phyloP scores from a whole-genome alignment of 805 yeast genomes.

The Clavispora fructus region DNA sequence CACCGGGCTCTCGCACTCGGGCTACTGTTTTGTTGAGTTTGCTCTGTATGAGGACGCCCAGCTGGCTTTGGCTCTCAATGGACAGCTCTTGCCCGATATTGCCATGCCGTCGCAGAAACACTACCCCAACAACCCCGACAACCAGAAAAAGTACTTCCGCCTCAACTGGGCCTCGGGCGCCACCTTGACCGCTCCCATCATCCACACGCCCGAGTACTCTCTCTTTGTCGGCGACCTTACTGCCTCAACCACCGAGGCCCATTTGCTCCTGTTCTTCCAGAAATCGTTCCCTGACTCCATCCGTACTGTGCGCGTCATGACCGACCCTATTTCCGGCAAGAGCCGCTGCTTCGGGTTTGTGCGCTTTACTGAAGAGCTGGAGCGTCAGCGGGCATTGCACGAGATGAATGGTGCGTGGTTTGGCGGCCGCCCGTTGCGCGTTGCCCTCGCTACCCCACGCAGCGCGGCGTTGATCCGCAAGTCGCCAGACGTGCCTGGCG shows the following conservation, averaged over 20 bases:
- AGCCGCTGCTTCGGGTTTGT: slow-evolving; percentile 81
- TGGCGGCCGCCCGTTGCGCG: slow-evolving; percentile 71
- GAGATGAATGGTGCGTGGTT: slow-evolving; percentile 81
- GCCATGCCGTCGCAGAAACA: slow-evolving; percentile 42
- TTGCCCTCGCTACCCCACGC: slow-evolving; percentile 76
- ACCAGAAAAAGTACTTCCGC: slow-evolving; percentile 58
- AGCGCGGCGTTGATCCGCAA: slow-evolving; percentile 19
- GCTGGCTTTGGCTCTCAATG: slow-evolving; percentile 61
- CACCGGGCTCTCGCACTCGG: slow-evolving; percentile 35
- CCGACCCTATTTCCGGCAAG: slow-evolving; percentile 74
- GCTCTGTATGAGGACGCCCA: slow-evolving; percentile 64
- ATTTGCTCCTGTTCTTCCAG: slow-evolving; percentile 66
- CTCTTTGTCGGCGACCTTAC: slow-evolving; percentile 80
- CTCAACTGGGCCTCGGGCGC: slow-evolving; percentile 86
- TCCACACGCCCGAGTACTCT: slow-evolving; percentile 71
- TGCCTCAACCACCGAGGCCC: slow-evolving; percentile 77
- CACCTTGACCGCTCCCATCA: slow-evolving; percentile 63
- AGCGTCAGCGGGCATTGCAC: slow-evolving; percentile 58
- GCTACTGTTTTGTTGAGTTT: slow-evolving; percentile 78
- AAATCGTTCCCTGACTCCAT: slow-evolving; percentile 56
- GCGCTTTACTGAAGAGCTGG: slow-evolving; percentile 64
- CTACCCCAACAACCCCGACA: slow-evolving; percentile 37
- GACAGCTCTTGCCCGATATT: slow-evolving; percentile 56
- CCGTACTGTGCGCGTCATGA: slow-evolving; percentile 79
- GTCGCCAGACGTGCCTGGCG: slow-evolving; percentile 2